These are phyloP conservation scores for Candida quercuum DNA, from an alignment of 805 yeast genomes.

Conservation along the genomic window DNA sequence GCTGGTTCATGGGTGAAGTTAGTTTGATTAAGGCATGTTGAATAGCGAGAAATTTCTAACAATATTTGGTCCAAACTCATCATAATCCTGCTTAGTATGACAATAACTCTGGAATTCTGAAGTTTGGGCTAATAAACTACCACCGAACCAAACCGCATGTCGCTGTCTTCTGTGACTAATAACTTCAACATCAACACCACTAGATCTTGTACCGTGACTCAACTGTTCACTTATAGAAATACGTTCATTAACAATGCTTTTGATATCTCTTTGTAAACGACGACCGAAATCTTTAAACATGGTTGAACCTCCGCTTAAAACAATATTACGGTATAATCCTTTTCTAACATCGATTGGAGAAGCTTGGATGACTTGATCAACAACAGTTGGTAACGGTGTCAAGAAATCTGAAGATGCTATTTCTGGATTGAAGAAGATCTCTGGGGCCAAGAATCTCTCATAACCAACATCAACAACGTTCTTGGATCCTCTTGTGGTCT, in stretches of 20 bases:
- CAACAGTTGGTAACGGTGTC: conserved; percentile 94
- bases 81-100: conserved; percentile 95
- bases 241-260: conserved; percentile 81
- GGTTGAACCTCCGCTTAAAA: conserved; percentile 94
- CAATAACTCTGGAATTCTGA: conserved; percentile 94
- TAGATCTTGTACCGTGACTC: conserved; percentile 61
- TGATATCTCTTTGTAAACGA: conserved; percentile 92
- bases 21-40: conserved; percentile 76
- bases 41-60: conserved; percentile 95
- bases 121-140: conserved; percentile 93
- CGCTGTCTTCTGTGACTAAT: conserved; percentile 96
- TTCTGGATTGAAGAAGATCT: conserved; percentile 96
- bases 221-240: conserved; percentile 74
- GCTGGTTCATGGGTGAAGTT: too few relatives aligned
- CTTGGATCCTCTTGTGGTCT: conserved; percentile 55
- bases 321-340: conserved; percentile 92
- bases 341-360: conserved; percentile 98
- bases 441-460: conserved; percentile 98
- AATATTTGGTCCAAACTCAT: conserved; percentile 95
- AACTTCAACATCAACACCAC: conserved; percentile 96
- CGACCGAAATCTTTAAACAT: conserved; percentile 99
- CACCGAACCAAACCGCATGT: conserved; percentile 99
- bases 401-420: conserved; percentile 92
- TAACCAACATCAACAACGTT: conserved; percentile 89
- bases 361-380: conserved; percentile 90